phyloP scores from a whole-genome alignment of 164 flowering plant species.

The Vitis cinerea region DNA sequence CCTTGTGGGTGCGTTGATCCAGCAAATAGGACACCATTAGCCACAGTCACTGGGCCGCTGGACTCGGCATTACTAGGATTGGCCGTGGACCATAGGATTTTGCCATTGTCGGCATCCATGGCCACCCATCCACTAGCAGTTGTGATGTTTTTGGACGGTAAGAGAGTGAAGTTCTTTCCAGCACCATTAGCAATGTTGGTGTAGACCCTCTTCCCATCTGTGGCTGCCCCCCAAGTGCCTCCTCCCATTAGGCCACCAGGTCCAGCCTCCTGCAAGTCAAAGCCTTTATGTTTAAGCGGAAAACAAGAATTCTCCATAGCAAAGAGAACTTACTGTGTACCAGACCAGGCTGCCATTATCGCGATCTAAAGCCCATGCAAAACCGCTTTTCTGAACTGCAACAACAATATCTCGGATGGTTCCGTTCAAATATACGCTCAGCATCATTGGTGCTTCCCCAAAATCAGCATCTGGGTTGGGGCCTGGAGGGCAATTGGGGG shows the following conservation, averaged over 20 bases:
- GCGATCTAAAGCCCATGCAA: constrained; percentile 41
- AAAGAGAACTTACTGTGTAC: constrained; percentile 25
- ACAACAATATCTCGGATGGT: constrained; percentile 21
- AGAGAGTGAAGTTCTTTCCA: constrained; percentile 25
- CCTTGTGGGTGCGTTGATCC: constrained; percentile 30
- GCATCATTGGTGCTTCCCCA: constrained; percentile 38
- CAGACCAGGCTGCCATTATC: constrained; percentile 26
- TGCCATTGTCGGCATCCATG: constrained; percentile 34
- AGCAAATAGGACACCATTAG: constrained; percentile 38
- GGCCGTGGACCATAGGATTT: constrained; percentile 38
- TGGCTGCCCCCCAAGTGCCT: constrained; percentile 50
- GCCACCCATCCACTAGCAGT: constrained; percentile 47
- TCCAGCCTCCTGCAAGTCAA: constrained; percentile 32
- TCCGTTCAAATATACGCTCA: constrained; percentile 11
- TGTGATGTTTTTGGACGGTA: constrained; percentile 26
- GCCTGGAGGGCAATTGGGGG: constrained; percentile 36
- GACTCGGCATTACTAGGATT: constrained; percentile 27
- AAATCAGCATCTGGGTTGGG: constrained; percentile 37
- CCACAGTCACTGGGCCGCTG: constrained; percentile 31
- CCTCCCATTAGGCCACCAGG: constrained; percentile 43
- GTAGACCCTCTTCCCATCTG: constrained; percentile 34
- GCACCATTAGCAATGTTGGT: constrained; percentile 40
- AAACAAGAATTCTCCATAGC: too few species aligned
- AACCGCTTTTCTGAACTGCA: constrained; percentile 44
- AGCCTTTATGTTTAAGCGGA: background rate